These are phyloP conservation scores for Dactylellina parvicollis DNA, from an alignment of 2,329 filamentous ascomycete species.

Conservation along the genomic window DNA sequence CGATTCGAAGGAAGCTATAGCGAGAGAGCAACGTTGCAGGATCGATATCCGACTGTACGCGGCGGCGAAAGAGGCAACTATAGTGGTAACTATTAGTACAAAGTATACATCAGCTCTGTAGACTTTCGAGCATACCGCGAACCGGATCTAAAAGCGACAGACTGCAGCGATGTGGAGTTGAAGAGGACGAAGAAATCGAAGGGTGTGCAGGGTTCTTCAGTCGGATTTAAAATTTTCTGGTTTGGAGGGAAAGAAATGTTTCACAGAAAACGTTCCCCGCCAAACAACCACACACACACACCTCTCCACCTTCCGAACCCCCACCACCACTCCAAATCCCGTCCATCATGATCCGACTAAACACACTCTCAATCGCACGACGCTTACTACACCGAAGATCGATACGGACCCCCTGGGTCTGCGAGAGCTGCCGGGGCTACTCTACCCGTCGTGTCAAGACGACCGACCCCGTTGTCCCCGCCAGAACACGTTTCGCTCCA, in stretches of 20 bases:
- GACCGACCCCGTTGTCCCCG: slow-evolving; percentile 57
- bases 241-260: slow-evolving; percentile 13
- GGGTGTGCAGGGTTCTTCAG: slow-evolving; percentile 10
- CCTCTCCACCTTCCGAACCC: neutral
- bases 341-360: slow-evolving; percentile 24
- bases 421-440: slow-evolving; percentile 37
- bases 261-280: slow-evolving; percentile 30
- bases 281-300: slow-evolving; percentile 1
- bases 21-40: neutral
- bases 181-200: neutral
- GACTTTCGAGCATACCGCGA: neutral
- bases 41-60: neutral
- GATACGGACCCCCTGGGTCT: slow-evolving; percentile 20
- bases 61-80: slow-evolving; percentile 6
- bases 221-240: slow-evolving; percentile 29
- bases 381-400: slow-evolving; percentile 20
- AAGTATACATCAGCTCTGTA: neutral
- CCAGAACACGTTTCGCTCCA: slow-evolving; percentile 88
- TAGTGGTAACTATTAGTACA: neutral
- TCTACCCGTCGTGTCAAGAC: slow-evolving; percentile 23
- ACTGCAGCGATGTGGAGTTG: neutral
- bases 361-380: slow-evolving; percentile 24
- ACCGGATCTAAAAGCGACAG: neutral
- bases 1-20: neutral
- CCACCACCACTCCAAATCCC: neutral